Evolutionary conservation across 441 rosid genomes (phyloP), one percentile per base, ranked within the genome.

Genomic region (Adansonia madagascariensis): DNA sequence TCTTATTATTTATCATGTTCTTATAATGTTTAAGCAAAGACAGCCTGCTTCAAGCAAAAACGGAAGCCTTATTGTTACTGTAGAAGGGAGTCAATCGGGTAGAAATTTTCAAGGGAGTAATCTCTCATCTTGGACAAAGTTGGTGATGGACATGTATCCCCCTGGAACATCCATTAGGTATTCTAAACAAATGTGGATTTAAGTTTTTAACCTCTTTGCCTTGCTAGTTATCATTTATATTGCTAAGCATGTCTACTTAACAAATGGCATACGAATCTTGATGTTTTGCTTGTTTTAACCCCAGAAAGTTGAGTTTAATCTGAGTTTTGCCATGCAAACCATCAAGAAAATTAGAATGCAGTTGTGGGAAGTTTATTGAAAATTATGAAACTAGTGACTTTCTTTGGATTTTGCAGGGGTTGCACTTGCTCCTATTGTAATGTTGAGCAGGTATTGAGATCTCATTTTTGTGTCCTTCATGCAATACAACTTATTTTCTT

Each of bases 41-140:
- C 94, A 90, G 80, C 88, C 93, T 84, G 93, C 96, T 90, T 91
- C 98, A 71, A 94, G 92, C 84, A 85, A 89, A 80, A 84, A 84
- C 84, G 93, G 89, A 78, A 86, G 83, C 88, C 15, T 86, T 49
- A 64, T 75, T 76, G 71, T 88, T 62, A 83, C 79, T 7, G 71
- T 89, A 73, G 93, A 90, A 75, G 88, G 81, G 65, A 79, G 80
- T 78, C 91, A 84, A 74, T 74, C 82, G 0, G 81, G 84, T 80
- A 83, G 67, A 84, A 78, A 53, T 81, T 44, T 66, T 74, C 64
- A 53, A 4, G 89, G 89, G 78, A 86, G 85, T 83, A 70, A 72
- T 84, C 76, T 84, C 14, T 61, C 88, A 17, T 77, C 92, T 52
- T 94, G 99, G 99, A 76, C 92, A 46, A 93, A 89, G 89, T 79